These are phyloP conservation scores for Cynara cardunculus DNA, from an alignment of 129 eudicot genomes.

Conservation along the genomic window DNA sequence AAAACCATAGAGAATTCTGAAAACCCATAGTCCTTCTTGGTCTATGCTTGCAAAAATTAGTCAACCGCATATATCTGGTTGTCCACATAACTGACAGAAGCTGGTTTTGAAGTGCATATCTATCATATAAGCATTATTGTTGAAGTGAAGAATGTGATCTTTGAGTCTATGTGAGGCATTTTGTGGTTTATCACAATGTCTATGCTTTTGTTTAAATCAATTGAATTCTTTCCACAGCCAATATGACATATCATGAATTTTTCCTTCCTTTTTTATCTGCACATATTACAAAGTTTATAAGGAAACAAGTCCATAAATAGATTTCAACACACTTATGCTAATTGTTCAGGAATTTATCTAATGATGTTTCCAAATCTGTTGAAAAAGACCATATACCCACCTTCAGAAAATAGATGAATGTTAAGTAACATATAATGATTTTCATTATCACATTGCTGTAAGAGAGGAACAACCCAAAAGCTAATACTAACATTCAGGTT, in stretches of 20 bases:
- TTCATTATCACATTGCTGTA: too few species aligned
- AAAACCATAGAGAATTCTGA: not conserved
- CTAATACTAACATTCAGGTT: too few species aligned
- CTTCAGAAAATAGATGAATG: too few species aligned
- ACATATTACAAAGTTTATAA: not conserved
- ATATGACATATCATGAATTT: not conserved
- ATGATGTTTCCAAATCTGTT: too few species aligned
- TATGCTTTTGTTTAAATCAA: not conserved
- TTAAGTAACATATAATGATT: too few species aligned
- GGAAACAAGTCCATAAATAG: not conserved
- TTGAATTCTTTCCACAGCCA: not conserved
- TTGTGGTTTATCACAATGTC: not conserved
- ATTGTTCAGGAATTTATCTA: too few species aligned
- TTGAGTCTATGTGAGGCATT: not conserved
- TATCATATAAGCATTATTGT: too few species aligned
- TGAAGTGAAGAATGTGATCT: not conserved
- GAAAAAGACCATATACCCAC: too few species aligned
- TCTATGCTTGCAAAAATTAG: not conserved
- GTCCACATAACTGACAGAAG: not conserved
- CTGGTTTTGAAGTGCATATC: not conserved
- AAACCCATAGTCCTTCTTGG: not conserved
- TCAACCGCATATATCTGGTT: not conserved
- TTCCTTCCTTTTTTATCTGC: not conserved
- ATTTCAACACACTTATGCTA: too few species aligned
- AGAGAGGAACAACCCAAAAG: too few species aligned